Conservation (phyloP, 495 filamentous ascomycete species). For the Delitschia confertaspora region DNA sequence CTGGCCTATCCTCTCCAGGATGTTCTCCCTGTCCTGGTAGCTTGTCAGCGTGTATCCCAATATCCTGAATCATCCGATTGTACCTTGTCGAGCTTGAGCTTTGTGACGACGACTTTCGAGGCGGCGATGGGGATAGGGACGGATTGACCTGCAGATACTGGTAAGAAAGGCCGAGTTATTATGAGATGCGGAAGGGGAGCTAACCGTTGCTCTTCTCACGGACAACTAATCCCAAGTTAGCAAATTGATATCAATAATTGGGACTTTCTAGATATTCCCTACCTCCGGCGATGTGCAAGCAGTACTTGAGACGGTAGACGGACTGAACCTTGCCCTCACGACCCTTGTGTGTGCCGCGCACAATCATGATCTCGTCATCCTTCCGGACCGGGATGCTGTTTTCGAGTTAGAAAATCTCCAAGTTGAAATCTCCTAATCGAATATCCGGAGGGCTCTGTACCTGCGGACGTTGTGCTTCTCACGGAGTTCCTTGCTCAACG, state of each 20-base stretch:
- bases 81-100: conserved; percentile 98
- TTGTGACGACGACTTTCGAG: conserved; percentile 90
- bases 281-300: conserved; percentile 25
- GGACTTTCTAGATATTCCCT: conserved; percentile 1
- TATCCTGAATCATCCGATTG: conserved; percentile 33
- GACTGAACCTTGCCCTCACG: conserved; percentile 89
- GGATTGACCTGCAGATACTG: conserved; percentile 16
- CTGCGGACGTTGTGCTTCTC: conserved; percentile 83
- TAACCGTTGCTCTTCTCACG: conserved; percentile 93
- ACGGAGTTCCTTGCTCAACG: conserved; percentile 87
- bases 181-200: conserved; percentile 68
- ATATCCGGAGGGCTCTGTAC: too few species aligned
- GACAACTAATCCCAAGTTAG: conserved; percentile 54
- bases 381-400: conserved; percentile 96
- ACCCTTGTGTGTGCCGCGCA: conserved; percentile 74
- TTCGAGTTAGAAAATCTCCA: conserved; percentile 47
- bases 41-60: conserved; percentile 2
- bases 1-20: conserved; percentile 73
- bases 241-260: conserved; percentile 36
- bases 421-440: not conserved
- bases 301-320: conserved; percentile 97
- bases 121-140: conserved; percentile 53
- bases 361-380: conserved; percentile 88
- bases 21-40: conserved; percentile 94
- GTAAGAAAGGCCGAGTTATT: not conserved